Percentiles rank a stretch among this genome's conserved stretches.
Evolutionary conservation across 768 basidiomycete genomes (phyloP).

Genomic region (Lentinus tigrinus): DNA sequence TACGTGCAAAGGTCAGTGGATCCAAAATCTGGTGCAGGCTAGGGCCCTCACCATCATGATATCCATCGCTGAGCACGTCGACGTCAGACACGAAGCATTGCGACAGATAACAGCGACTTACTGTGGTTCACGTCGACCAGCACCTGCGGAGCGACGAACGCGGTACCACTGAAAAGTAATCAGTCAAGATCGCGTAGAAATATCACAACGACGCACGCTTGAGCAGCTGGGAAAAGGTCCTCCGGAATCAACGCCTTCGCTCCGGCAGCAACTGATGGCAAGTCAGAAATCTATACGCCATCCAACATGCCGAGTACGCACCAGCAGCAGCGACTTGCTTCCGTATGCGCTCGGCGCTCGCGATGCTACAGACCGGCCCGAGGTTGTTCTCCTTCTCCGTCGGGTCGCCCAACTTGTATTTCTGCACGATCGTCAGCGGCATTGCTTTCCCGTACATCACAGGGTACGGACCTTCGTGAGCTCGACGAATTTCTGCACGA

Average conservation of each 20-base stretch:
- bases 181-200: neutral
- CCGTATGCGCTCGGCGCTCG: slow-evolving; percentile 80
- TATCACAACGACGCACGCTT: slow-evolving; percentile 46
- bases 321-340: slow-evolving; percentile 87
- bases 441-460: neutral
- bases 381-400: slow-evolving; percentile 70
- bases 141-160: slow-evolving; percentile 91
- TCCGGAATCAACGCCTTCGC: slow-evolving; percentile 76
- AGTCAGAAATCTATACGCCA: neutral
- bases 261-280: slow-evolving; percentile 63
- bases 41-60: slow-evolving; percentile 71
- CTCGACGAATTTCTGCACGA: slow-evolving; percentile 72
- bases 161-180: slow-evolving; percentile 54
- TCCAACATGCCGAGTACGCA: slow-evolving; percentile 31
- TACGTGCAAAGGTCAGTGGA: neutral
- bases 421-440: slow-evolving; percentile 37
- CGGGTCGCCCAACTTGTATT: slow-evolving; percentile 87
- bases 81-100: neutral
- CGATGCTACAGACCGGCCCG: slow-evolving; percentile 90
- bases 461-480: slow-evolving; percentile 54
- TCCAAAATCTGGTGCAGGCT: neutral
- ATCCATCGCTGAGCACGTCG: slow-evolving; percentile 66
- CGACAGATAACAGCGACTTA: slow-evolving; percentile 37
- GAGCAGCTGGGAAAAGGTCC: slow-evolving; percentile 63
- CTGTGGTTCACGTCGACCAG: slow-evolving; percentile 86